A percentile compares a stretch with the other conserved stretches of the same genome.
These are phyloP conservation scores for Aquilaria malaccensis DNA, from an alignment of 345 rosid genomes.

Conservation along the genomic window DNA sequence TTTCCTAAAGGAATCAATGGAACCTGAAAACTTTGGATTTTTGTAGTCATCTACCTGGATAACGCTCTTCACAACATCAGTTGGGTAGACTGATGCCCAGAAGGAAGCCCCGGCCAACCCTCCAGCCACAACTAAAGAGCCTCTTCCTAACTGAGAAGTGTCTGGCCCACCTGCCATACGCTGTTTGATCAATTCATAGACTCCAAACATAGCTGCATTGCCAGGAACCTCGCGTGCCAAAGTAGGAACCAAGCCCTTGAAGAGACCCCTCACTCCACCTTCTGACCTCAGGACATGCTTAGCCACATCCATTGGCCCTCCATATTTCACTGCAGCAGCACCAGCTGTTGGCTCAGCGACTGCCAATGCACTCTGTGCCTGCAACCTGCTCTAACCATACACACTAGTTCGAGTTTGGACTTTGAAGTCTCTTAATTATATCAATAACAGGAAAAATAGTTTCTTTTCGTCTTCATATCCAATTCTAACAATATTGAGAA, in stretches of 20 bases:
- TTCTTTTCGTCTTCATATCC: no score
- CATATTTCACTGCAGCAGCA: conserved; percentile 63
- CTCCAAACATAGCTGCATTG: conserved; percentile 87
- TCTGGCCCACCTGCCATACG: conserved; percentile 79
- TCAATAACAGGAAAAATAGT: no score
- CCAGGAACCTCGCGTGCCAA: conserved; percentile 94
- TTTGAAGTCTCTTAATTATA: not conserved
- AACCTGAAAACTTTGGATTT: conserved; percentile 72
- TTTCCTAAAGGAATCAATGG: conserved; percentile 65
- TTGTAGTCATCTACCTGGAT: conserved; percentile 87
- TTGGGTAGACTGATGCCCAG: conserved; percentile 83
- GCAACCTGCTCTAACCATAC: conserved; percentile 52
- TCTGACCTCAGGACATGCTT: conserved; percentile 78
- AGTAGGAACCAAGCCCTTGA: conserved; percentile 93
- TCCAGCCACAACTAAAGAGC: conserved; percentile 74
- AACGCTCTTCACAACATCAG: conserved; percentile 93
- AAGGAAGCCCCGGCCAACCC: conserved; percentile 89
- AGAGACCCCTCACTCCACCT: conserved; percentile 80
- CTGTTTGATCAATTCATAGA: conserved; percentile 74
- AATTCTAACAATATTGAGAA: no score
- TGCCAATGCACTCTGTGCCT: conserved; percentile 87
- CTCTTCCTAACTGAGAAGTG: conserved; percentile 85
- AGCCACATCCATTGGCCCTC: conserved; percentile 96
- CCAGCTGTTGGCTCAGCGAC: conserved; percentile 14
- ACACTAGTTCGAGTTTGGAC: not conserved